Percentiles rank a stretch among this genome's conserved stretches.
These are phyloP conservation scores for Phytophthora foliorum DNA, from an alignment of 352 stramenopile genomes.

Conservation along the genomic window DNA sequence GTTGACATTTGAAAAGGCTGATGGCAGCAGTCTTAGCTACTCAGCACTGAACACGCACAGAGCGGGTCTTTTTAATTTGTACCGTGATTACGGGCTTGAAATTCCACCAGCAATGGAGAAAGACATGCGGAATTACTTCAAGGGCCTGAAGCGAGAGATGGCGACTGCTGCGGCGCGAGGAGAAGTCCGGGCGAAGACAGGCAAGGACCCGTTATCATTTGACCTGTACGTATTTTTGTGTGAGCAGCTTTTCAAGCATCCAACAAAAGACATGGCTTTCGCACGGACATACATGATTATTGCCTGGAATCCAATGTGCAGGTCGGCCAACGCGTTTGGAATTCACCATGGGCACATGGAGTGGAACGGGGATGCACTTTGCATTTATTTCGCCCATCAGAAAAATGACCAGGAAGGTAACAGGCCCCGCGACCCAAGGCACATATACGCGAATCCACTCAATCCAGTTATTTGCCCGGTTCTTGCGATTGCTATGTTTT, in stretches of 20 bases:
- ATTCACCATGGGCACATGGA: slow-evolving; percentile 25
- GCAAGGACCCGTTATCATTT: slow-evolving; percentile 28
- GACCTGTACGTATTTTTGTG: slow-evolving; percentile 19
- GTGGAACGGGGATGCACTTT: slow-evolving; percentile 45
- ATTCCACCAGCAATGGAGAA: slow-evolving; percentile 10
- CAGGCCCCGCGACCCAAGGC: slow-evolving; percentile 15
- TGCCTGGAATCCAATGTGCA: slow-evolving; percentile 36
- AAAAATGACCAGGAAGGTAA: slow-evolving; percentile 46
- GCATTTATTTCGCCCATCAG: slow-evolving; percentile 48
- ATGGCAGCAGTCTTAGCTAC: too few relatives aligned
- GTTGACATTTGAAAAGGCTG: slow-evolving; percentile 13
- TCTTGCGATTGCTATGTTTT: slow-evolving; percentile 4
- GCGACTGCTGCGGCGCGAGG: neutral
- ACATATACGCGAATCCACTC: neutral
- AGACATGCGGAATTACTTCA: slow-evolving; percentile 13
- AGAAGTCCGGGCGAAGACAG: slow-evolving; percentile 15
- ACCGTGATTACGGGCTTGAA: slow-evolving; percentile 10
- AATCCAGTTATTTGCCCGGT: neutral
- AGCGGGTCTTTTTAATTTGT: slow-evolving; percentile 20
- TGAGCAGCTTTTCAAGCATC: neutral
- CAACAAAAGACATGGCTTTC: slow-evolving; percentile 25
- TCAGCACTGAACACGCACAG: slow-evolving; percentile 30
- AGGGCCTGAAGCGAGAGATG: slow-evolving; percentile 12
- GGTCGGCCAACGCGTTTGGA: slow-evolving; percentile 22
- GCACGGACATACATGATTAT: too few relatives aligned